Evolutionary conservation across 1,284 basidiomycete species (phyloP).

Genomic region (Leccinum variabile): DNA sequence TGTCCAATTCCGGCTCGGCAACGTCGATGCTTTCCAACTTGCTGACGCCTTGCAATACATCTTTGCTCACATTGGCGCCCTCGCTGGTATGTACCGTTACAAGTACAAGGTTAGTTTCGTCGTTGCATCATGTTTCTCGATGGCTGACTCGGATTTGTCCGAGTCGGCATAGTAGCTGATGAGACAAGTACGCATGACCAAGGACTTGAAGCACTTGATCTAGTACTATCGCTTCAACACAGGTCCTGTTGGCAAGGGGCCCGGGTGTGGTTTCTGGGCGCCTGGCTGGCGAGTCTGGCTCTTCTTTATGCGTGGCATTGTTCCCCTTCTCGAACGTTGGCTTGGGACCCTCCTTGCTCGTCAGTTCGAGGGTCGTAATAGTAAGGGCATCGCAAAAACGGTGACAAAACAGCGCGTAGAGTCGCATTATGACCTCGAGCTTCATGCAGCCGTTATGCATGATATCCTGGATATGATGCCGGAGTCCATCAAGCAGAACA

Average conservation of each 20-base stretch:
- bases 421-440: slow-evolving; percentile 96
- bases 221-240: slow-evolving; percentile 97
- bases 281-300: slow-evolving; percentile 99
- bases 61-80: slow-evolving; percentile 95
- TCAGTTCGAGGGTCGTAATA: slow-evolving; percentile 97
- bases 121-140: slow-evolving; percentile 5
- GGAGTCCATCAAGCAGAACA: slow-evolving; percentile 98
- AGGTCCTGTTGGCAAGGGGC: slow-evolving; percentile 98
- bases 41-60: slow-evolving; percentile 99
- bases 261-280: slow-evolving; percentile 99
- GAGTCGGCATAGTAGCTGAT: slow-evolving; percentile 69
- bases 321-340: slow-evolving; percentile 96
- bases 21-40: slow-evolving; percentile 98
- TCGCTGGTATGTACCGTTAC: slow-evolving; percentile 99
- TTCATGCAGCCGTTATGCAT: slow-evolving; percentile 99
- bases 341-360: slow-evolving; percentile 93
- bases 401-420: slow-evolving; percentile 99
- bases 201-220: slow-evolving; percentile 97
- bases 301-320: slow-evolving; percentile 99
- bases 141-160: neutral
- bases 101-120: slow-evolving; percentile 83
- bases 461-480: slow-evolving; percentile 99
- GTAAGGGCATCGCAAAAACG: slow-evolving; percentile 92
- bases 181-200: slow-evolving; percentile 99
- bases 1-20: slow-evolving; percentile 97